Evolutionary conservation across 2,329 filamentous ascomycete genomes (phyloP).

Genomic region (Phaeosphaeria sp.): DNA sequence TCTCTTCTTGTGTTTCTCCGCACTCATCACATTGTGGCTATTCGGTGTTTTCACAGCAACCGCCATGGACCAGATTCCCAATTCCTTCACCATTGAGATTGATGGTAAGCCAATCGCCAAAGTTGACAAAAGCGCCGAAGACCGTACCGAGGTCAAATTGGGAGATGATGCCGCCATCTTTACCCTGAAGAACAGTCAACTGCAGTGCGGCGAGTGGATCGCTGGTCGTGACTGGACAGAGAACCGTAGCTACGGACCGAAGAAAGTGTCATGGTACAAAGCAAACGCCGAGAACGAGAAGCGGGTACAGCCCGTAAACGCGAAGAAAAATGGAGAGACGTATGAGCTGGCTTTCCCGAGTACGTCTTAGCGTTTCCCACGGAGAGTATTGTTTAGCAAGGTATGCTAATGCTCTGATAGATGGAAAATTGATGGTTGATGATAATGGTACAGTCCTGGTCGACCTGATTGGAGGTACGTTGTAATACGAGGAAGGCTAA

Average conservation of each 20-base stretch:
- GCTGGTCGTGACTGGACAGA: conserved; percentile 22
- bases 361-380: conserved; percentile 5
- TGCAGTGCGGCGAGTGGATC: conserved; percentile 23
- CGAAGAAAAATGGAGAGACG: conserved; percentile 16
- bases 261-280: conserved; percentile 32
- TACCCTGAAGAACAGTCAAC: conserved; percentile 21
- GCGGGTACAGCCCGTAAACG: conserved; percentile 22
- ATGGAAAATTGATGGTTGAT: conserved; percentile 14
- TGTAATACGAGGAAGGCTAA: neutral
- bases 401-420: conserved; percentile 7
- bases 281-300: conserved; percentile 10
- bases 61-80: conserved; percentile 23
- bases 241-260: conserved; percentile 27
- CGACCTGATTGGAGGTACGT: conserved; percentile 19
- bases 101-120: conserved; percentile 26
- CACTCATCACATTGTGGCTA: conserved; percentile 8
- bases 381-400: neutral
- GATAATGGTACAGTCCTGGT: conserved; percentile 16
- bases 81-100: conserved; percentile 28
- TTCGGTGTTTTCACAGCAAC: conserved; percentile 8
- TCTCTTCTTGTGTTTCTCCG: conserved; percentile 3
- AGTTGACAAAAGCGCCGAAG: conserved; percentile 14
- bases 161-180: conserved; percentile 28
- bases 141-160: conserved; percentile 19
- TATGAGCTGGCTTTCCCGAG: conserved; percentile 23